These are phyloP conservation scores for Acanthamoeba divionensis DNA, from an alignment of 208 protist genomes.

Conservation along the genomic window DNA sequence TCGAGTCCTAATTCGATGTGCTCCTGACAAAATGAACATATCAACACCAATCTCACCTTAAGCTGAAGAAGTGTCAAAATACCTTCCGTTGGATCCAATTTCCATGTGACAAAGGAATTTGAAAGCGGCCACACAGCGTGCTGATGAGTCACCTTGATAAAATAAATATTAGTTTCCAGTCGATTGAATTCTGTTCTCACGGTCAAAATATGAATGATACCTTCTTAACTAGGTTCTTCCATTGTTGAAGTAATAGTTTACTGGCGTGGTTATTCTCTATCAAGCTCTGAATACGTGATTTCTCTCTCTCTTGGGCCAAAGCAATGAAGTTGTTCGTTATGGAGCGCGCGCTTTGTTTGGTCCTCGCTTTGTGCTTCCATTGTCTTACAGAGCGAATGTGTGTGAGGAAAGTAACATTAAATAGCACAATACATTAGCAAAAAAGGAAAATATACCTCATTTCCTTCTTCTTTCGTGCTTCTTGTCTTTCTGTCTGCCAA, in stretches of 20 bases:
- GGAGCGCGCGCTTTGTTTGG: background rate
- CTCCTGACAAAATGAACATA: background rate
- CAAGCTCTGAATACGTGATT: background rate
- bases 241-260: background rate
- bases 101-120: background rate
- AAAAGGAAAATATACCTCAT: background rate
- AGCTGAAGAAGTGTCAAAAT: background rate
- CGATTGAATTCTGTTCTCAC: no score
- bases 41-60: background rate
- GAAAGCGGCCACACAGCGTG: background rate
- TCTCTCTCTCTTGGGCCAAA: background rate
- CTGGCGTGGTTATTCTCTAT: background rate
- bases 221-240: conserved; percentile 41
- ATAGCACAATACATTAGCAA: no score
- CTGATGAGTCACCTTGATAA: conserved; percentile 17
- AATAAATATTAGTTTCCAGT: no score
- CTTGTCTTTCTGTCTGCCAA: background rate
- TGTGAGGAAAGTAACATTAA: no score
- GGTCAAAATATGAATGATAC: no score
- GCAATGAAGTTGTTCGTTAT: conserved; percentile 9
- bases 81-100: conserved; percentile 25
- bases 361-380: background rate
- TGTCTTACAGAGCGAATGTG: background rate
- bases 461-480: conserved; percentile 2
- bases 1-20: background rate